Conservation (phyloP, 2,329 filamentous ascomycete genomes). For the Raffaelea albimanens region DNA sequence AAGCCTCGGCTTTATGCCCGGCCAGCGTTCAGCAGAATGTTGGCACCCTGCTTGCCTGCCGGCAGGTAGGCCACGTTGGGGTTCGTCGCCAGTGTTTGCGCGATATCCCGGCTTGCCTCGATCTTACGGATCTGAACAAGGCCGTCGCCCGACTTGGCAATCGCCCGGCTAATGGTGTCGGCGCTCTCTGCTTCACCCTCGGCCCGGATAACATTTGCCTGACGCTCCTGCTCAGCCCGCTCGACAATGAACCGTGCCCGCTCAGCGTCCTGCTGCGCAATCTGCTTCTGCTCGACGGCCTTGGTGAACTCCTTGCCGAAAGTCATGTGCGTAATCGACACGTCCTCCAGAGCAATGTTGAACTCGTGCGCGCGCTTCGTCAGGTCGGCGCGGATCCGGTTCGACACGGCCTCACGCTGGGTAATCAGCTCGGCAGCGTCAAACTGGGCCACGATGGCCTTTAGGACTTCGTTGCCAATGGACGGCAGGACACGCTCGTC, state of each 20-base stretch:
- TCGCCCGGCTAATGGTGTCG: slow-evolving; percentile 83
- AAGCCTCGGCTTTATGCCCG: slow-evolving; percentile 22
- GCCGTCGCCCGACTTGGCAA: slow-evolving; percentile 87
- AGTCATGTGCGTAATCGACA: slow-evolving; percentile 99
- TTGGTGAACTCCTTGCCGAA: slow-evolving; percentile 98
- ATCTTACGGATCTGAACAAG: slow-evolving; percentile 94
- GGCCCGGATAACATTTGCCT: slow-evolving; percentile 95
- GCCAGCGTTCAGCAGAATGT: slow-evolving; percentile 43
- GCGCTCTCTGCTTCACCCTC: slow-evolving; percentile 97
- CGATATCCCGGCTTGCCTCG: slow-evolving; percentile 93
- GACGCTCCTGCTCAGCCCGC: slow-evolving; percentile 95
- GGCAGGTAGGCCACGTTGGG: slow-evolving; percentile 95
- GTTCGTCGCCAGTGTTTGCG: slow-evolving; percentile 77
- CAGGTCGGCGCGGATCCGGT: slow-evolving; percentile 87
- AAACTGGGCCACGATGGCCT: slow-evolving; percentile 97
- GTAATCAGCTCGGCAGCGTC: slow-evolving; percentile 98
- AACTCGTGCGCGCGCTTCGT: slow-evolving; percentile 91
- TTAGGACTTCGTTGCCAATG: slow-evolving; percentile 98
- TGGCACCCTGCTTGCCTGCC: slow-evolving; percentile 55
- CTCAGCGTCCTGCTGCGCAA: slow-evolving; percentile 97
- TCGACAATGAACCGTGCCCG: slow-evolving; percentile 96
- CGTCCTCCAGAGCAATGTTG: slow-evolving; percentile 98
- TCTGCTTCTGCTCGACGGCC: slow-evolving; percentile 99
- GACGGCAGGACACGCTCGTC: slow-evolving; percentile 96
- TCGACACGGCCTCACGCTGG: slow-evolving; percentile 91